Base-by-base conservation (phyloP, 2,329 filamentous ascomycete genomes). In the Aureobasidium namibiae region DNA sequence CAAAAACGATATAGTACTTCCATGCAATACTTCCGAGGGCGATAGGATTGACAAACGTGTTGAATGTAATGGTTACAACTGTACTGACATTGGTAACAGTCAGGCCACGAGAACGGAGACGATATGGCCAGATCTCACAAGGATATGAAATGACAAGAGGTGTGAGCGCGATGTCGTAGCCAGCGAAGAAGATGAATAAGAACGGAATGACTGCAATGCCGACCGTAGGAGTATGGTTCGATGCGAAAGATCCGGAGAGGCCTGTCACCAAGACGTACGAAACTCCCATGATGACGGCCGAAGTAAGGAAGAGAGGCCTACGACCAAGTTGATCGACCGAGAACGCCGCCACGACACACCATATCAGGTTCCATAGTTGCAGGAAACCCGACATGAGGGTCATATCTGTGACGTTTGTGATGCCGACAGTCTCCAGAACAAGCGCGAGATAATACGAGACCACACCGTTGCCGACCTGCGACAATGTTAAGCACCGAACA, bases 31-130 rank as follows among this genome's bases (percentile, higher is more conserved):
- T 66, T 0, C 68, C 70, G 2, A 78, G 69, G 1, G 78, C 72
- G 63, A 71, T 80, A 9, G 73, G 67, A 61, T 87, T 80, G 34
- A 77, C 74, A 24, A 80, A 74, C 1, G 85, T 87, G 34, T 82
- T 84, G 75, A 84, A 86, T 34, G 83, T 82, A 52, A 86, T 77
- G 16, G 58, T 49, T 4, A 54, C 29, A 10, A 42, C 49, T 9
- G 48, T 54, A 1, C 39, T 33, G 13, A 54, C 13, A 13, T 49
- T 42, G 4, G 48, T 42, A n/a, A 60, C 49, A 0, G 48, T 74
- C 81, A 82, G 4, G 82, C 82, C 31, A 84, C 82, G 54, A 85
- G 61, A 24, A 78, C 72, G 39, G 75, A 73, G 45, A 82, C 83
- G 59, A 84, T 70, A 68, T 86, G 85, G 84, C 84, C 88, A 54